Percentiles rank a stretch among this genome's conserved stretches.
These are phyloP conservation scores for Verticillium klebahnii DNA, from an alignment of 2,329 filamentous ascomycete species.

Conservation along the genomic window DNA sequence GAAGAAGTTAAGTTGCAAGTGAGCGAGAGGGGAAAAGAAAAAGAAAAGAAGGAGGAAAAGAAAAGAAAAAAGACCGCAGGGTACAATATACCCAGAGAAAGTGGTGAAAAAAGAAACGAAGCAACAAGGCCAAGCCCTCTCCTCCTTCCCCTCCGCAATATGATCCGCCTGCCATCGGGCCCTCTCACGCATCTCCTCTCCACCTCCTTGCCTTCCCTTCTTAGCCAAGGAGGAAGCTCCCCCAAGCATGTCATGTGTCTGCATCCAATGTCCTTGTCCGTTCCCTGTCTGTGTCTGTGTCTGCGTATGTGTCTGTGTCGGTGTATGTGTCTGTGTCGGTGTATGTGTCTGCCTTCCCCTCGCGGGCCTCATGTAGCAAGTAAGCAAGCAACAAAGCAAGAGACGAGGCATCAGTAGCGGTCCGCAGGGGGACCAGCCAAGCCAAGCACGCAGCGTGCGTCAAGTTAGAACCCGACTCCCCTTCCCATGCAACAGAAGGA, in stretches of 20 bases:
- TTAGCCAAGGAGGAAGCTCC: background rate
- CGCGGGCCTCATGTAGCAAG: background rate
- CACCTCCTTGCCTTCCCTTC: background rate
- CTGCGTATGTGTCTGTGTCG: background rate
- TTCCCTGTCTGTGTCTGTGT: background rate
- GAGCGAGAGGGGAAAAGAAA: constrained; percentile 5
- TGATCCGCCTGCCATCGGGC: background rate
- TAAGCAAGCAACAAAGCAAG: background rate
- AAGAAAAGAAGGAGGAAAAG: constrained; percentile 6
- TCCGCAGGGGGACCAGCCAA: background rate
- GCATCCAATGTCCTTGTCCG: background rate
- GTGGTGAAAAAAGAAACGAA: constrained; percentile 12
- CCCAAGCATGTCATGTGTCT: background rate
- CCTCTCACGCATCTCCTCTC: background rate
- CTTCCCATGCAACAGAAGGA: constrained; percentile 27
- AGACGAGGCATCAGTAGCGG: background rate
- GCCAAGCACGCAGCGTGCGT: constrained; percentile 6
- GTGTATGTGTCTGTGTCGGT: background rate
- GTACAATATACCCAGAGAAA: background rate
- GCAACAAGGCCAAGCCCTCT: background rate
- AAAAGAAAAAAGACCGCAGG: constrained; percentile 7
- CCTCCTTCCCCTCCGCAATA: background rate
- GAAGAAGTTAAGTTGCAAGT: constrained; percentile 8
- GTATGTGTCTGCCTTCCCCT: background rate
- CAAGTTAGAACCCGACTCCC: constrained; percentile 31